Percentiles rank a stretch among this genome's conserved stretches.
These are phyloP conservation scores for Prunella vulgaris DNA, from an alignment of 257 asterid genomes.

Conservation along the genomic window DNA sequence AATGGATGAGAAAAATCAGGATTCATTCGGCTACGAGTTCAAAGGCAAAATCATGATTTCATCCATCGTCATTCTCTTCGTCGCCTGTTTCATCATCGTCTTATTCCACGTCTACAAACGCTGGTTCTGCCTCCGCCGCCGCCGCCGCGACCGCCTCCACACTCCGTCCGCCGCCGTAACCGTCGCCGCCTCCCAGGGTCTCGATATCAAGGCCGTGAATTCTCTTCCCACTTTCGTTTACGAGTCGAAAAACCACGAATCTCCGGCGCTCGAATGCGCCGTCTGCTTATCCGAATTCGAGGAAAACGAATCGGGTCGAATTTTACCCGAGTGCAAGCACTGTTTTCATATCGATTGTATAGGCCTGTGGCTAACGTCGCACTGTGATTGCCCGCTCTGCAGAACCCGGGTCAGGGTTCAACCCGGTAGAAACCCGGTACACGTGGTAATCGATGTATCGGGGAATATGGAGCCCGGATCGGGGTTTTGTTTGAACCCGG, in stretches of 20 bases:
- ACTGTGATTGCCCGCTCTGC: slow-evolving; percentile 38
- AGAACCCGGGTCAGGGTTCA: slow-evolving; percentile 19
- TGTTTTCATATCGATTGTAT: slow-evolving; percentile 32
- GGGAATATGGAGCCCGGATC: background rate
- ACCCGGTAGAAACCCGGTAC: background rate
- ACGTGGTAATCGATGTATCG: background rate
- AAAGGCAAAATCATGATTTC: slow-evolving; percentile 24
- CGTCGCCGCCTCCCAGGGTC: slow-evolving; percentile 13
- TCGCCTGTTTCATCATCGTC: slow-evolving; percentile 26
- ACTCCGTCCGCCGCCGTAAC: background rate
- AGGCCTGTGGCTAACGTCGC: slow-evolving; percentile 34
- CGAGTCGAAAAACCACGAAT: slow-evolving; percentile 3
- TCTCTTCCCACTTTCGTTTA: slow-evolving; percentile 27
- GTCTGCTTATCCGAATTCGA: slow-evolving; percentile 42
- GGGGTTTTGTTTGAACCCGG: background rate
- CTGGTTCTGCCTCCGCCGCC: slow-evolving; percentile 22
- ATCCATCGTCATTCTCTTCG: slow-evolving; percentile 14
- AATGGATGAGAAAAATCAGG: slow-evolving; percentile 19
- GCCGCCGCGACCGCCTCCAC: background rate
- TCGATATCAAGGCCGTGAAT: slow-evolving; percentile 12
- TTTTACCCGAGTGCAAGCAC: slow-evolving; percentile 36
- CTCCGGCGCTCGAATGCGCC: slow-evolving; percentile 29
- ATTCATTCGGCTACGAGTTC: slow-evolving; percentile 7
- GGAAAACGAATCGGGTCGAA: slow-evolving; percentile 29
- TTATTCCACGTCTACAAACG: slow-evolving; percentile 19